Conservation (phyloP, 768 basidiomycete species). For the Rubroboletus satanas region DNA sequence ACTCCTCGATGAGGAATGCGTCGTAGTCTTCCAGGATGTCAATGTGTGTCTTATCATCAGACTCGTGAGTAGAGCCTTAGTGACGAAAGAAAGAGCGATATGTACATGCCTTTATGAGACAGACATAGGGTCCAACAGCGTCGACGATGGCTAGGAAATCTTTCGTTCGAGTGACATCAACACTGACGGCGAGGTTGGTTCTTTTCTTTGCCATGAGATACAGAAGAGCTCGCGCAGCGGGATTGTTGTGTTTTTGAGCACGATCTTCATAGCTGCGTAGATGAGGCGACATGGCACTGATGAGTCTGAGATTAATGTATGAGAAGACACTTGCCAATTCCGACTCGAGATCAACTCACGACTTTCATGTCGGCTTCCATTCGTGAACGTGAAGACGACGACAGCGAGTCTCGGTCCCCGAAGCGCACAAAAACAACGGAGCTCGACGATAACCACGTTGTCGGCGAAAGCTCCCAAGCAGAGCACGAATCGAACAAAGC, state of each 20-base stretch:
- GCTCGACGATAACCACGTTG: constrained; percentile 5
- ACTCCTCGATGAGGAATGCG: constrained; percentile 56
- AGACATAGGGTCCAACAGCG: constrained; percentile 83
- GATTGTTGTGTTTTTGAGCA: constrained; percentile 57
- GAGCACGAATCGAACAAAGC: background rate
- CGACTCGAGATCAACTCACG: background rate
- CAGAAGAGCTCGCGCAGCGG: constrained; percentile 74
- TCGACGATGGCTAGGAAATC: constrained; percentile 86
- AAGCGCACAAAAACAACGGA: constrained; percentile 38
- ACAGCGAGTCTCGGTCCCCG: constrained; percentile 32
- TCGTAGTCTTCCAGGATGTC: constrained; percentile 95
- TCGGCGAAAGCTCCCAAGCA: constrained; percentile 3
- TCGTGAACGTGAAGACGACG: constrained; percentile 52
- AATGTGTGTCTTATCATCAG: constrained; percentile 76
- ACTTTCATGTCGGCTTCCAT: constrained; percentile 30
- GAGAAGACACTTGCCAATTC: background rate
- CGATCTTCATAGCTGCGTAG: constrained; percentile 60
- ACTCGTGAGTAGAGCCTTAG: constrained; percentile 22
- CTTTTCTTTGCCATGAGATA: constrained; percentile 82
- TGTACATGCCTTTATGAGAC: constrained; percentile 82
- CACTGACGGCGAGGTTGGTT: constrained; percentile 91
- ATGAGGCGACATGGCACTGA: constrained; percentile 30
- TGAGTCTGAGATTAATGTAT: background rate
- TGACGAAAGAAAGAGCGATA: constrained; percentile 3
- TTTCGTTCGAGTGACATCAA: constrained; percentile 80